Evolutionary conservation across 1,139 yeast genomes (phyloP).

Genomic region (Sporopachydermia cereana): DNA sequence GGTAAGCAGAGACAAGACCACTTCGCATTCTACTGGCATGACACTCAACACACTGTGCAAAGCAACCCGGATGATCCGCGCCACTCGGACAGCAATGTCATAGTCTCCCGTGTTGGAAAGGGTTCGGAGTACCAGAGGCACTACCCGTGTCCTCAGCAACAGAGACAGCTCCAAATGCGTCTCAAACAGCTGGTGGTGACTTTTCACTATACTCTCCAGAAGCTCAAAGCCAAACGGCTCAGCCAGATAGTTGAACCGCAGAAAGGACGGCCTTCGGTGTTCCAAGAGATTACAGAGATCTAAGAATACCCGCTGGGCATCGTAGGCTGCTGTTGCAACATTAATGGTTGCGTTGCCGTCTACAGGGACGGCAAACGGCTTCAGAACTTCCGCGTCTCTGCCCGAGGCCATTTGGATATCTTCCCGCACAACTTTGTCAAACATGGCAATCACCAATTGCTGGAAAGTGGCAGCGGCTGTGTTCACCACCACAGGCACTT

Average conservation of each 20-base stretch:
- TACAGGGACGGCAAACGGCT: constrained; percentile 25
- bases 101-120: constrained; percentile 54
- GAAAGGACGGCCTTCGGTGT: constrained; percentile 40
- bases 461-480: constrained; percentile 91
- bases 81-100: constrained; percentile 58
- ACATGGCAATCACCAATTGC: constrained; percentile 66
- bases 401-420: constrained; percentile 18
- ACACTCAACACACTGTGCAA: constrained; percentile 48
- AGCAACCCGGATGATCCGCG: constrained; percentile 54
- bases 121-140: constrained; percentile 62
- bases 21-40: constrained; percentile 68
- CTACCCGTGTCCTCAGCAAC: constrained; percentile 51
- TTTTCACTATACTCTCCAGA: constrained; percentile 53
- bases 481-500: constrained; percentile 69
- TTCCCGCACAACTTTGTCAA: constrained; percentile 45
- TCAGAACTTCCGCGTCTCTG: constrained; percentile 12
- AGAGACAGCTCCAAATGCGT: constrained; percentile 51
- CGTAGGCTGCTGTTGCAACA: constrained; percentile 47
- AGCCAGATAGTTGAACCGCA: constrained; percentile 43
- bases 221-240: constrained; percentile 69
- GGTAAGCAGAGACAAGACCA: constrained; percentile 59
- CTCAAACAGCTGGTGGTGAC: constrained; percentile 46
- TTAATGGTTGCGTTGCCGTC: constrained; percentile 34
- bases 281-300: constrained; percentile 66
- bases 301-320: constrained; percentile 54